These are phyloP conservation scores for Salvia rosmarinus DNA, from an alignment of 257 asterid genomes.

Conservation along the genomic window DNA sequence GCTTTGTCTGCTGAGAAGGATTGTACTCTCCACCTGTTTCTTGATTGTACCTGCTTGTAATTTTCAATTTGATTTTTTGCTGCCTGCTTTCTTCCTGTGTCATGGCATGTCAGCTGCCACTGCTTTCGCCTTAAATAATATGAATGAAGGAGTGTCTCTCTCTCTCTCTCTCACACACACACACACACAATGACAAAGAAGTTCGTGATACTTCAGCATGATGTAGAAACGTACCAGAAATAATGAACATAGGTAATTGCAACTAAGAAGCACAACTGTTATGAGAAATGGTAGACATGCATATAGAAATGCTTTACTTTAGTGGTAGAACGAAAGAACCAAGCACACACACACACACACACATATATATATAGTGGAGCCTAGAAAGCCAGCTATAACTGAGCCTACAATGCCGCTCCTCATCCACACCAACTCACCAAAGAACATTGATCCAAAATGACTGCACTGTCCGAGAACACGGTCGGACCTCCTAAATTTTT, in stretches of 20 bases:
- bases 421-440: conserved; percentile 7
- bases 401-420: not conserved
- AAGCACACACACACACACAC: not conserved
- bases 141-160: not conserved
- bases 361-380: not conserved
- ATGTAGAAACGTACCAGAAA: not conserved
- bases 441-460: not conserved
- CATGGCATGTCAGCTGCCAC: not conserved
- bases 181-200: not conserved
- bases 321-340: not conserved
- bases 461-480: not conserved
- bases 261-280: not conserved
- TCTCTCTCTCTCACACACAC: conserved; percentile 9
- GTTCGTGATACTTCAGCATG: conserved; percentile 9
- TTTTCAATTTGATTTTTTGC: conserved; percentile 19
- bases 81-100: conserved; percentile 4
- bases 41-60: conserved; percentile 10
- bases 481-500: conserved; percentile 8
- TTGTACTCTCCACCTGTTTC: not conserved
- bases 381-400: not conserved
- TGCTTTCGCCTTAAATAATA: not conserved
- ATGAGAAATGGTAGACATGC: not conserved
- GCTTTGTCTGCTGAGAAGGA: conserved; percentile 54
- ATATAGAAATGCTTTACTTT: not conserved
- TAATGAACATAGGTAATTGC: conserved; percentile 1